Base-by-base conservation (phyloP, 352 stramenopile species). In the Blastocystis sp. region DNA sequence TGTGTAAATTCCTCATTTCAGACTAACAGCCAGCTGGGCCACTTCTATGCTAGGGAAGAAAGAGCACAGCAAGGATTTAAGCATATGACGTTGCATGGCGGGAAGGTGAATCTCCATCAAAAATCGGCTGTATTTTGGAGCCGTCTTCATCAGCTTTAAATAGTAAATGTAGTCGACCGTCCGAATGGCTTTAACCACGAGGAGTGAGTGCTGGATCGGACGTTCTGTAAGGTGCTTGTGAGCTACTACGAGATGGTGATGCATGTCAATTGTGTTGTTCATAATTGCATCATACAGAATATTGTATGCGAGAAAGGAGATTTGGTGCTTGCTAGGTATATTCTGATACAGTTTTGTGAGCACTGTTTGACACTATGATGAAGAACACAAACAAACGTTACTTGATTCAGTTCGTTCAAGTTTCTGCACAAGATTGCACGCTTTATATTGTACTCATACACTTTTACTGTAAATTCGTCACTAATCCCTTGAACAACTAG, bases 391-490 rank as follows among this genome's bases (percentile, higher is more conserved):
- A 37, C 0, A 29, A 18, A 11, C 26, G 6, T n/a, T 37, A 84
- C 73, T 84, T 84, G 73, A 29, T 84, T 84, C 29, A 84, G 68
- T 45, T 84, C 73, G 20, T 84, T 84, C 73, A 84, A 37, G 53
- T 84, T 41, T 18, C n/a, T 41, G 3, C 20, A 94, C 90, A 98
- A 94, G 39, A 99, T 92, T 62, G 96, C 96, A 66, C 98, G 94
- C 39, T 96, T 94, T 29, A 96, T 97, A 91, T 99, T 96, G 63
- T 93, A 95, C 91, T 99, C 97, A 92, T 99, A 99, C 56, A 98
- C 96, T 45, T 95, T 90, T 55, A 98, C 95, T 1, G 96, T 97
- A 92, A 99, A 98, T 13, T 91, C 92, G 91, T 98, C 97, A 91
- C 97, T 96, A 87, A 99, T 98, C 89, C 95, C 94, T 90, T 97